These are phyloP conservation scores for Sporothrix pallida DNA, from an alignment of 2,329 filamentous ascomycete species.

Conservation along the genomic window DNA sequence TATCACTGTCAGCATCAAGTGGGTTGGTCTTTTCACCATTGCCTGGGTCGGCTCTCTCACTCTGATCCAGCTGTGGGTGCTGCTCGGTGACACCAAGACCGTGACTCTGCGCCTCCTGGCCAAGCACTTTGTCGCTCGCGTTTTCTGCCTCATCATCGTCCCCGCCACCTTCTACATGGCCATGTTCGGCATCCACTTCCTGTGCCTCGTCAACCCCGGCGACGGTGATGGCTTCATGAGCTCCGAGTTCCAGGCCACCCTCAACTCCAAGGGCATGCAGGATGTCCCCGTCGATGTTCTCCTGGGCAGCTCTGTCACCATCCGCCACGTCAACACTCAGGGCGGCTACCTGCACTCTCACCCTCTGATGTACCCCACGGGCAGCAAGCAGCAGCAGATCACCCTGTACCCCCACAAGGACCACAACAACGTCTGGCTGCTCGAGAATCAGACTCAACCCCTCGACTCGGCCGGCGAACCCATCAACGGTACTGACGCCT, in stretches of 20 bases:
- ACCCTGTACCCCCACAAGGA: conserved; percentile 99
- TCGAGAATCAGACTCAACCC: conserved; percentile 97
- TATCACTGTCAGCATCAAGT: conserved; percentile 94
- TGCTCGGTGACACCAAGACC: conserved; percentile 85
- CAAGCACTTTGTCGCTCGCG: conserved; percentile 91
- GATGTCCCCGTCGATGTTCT: conserved; percentile 92
- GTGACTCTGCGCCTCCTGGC: conserved; percentile 85
- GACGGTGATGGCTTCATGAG: conserved; percentile 99
- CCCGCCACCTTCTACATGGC: conserved; percentile 89
- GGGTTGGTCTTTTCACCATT: conserved; percentile 98
- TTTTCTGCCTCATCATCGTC: conserved; percentile 90
- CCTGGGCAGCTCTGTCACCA: conserved; percentile 81
- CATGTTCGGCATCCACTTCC: conserved; percentile 97
- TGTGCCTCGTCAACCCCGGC: conserved; percentile 90
- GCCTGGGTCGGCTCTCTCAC: conserved; percentile 96
- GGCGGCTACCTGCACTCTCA: conserved; percentile 98
- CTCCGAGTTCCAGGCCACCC: conserved; percentile 95
- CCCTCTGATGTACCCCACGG: conserved; percentile 94
- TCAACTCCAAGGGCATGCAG: conserved; percentile 96
- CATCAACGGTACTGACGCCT: conserved; percentile 81
- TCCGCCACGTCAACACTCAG: conserved; percentile 96
- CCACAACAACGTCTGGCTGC: conserved; percentile 91
- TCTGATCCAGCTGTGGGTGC: conserved; percentile 88
- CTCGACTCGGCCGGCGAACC: conserved; percentile 74
- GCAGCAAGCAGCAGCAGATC: conserved; percentile 98